phyloP scores from a whole-genome alignment of 176 grass and related monocot genomes.

The Oryza glaberrima region DNA sequence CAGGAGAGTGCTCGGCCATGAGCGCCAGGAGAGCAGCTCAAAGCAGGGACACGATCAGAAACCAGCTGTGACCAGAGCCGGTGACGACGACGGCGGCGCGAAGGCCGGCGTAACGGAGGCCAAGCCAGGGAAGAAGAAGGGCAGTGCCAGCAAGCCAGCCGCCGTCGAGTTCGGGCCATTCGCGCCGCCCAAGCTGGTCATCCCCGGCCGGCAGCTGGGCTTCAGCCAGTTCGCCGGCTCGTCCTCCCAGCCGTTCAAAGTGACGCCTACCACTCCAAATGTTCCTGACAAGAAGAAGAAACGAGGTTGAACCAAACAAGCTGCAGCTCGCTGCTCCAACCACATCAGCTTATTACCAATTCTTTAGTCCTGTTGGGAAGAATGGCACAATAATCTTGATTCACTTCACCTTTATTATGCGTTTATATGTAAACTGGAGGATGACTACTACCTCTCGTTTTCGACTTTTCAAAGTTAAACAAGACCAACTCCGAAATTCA shows the following conservation, averaged over 20 bases:
- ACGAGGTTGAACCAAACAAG: not conserved
- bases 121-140: not conserved
- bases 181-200: conserved; percentile 43
- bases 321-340: not conserved
- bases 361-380: not conserved
- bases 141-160: not conserved
- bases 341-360: not conserved
- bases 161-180: conserved; percentile 28
- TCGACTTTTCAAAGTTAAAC: not conserved
- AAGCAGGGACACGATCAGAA: not conserved
- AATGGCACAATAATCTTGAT: conserved; percentile 5
- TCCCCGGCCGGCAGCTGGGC: conserved; percentile 40
- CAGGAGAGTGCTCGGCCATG: conserved; percentile 24
- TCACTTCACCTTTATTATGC: not conserved
- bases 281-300: conserved; percentile 40
- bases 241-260: conserved; percentile 41
- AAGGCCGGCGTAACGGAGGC: not conserved
- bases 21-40: not conserved
- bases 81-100: not conserved
- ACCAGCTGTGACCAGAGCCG: not conserved
- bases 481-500: not conserved
- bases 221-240: conserved; percentile 48
- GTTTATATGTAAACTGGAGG: not conserved
- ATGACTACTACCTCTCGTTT: not conserved
- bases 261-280: conserved; percentile 13